These are phyloP conservation scores for Ustilago loliicola DNA, from an alignment of 1,284 basidiomycete genomes.

Conservation along the genomic window DNA sequence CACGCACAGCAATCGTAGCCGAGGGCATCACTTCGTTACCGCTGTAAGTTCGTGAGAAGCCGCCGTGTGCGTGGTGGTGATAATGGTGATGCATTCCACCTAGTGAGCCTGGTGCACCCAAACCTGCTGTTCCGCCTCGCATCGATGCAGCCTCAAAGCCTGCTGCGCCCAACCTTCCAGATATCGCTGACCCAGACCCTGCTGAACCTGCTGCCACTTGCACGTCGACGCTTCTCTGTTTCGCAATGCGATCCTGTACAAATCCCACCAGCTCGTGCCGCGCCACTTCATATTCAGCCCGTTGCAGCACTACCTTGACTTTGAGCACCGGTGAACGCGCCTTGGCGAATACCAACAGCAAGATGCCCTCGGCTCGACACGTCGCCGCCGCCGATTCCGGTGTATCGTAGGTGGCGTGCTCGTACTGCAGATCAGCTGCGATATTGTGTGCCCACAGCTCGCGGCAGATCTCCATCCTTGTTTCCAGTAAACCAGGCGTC, in stretches of 20 bases:
- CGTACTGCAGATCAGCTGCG: constrained; percentile 87
- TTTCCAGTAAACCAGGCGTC: constrained; percentile 80
- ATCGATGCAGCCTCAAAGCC: constrained; percentile 25
- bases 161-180: constrained; percentile 18
- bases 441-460: constrained; percentile 85
- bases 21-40: constrained; percentile 54
- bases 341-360: constrained; percentile 63
- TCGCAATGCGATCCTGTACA: constrained; percentile 59
- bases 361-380: constrained; percentile 68
- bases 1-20: constrained; percentile 43
- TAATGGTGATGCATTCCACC: constrained; percentile 33
- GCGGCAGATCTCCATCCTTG: constrained; percentile 82
- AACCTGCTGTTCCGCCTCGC: constrained; percentile 22
- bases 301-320: constrained; percentile 60
- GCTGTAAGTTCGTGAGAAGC: constrained; percentile 38
- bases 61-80: constrained; percentile 34
- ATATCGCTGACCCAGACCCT: constrained; percentile 8
- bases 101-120: constrained; percentile 17
- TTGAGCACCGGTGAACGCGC: constrained; percentile 61
- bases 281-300: constrained; percentile 63
- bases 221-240: constrained; percentile 56
- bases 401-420: constrained; percentile 64
- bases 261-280: constrained; percentile 58
- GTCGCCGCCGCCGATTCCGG: constrained; percentile 61
- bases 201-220: constrained; percentile 40